Conservation (phyloP, 179 eudicot species). For the Gypsophila paniculata region DNA sequence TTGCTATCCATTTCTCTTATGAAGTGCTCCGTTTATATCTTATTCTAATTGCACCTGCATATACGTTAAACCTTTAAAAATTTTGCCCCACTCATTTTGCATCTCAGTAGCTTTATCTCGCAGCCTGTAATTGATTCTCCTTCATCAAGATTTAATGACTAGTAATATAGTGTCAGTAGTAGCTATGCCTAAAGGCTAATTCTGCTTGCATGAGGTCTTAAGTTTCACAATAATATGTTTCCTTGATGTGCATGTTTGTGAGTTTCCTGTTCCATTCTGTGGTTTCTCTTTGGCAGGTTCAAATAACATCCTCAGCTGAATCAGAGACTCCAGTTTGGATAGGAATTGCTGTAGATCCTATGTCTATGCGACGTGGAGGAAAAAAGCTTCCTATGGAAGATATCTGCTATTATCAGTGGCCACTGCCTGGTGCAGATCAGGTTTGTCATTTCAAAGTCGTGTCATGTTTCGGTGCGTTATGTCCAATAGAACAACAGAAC, state of each 20-base stretch:
- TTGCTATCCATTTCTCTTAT: neutral
- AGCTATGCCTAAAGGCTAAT: neutral
- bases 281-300: slow-evolving; percentile 51
- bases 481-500: neutral
- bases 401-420: slow-evolving; percentile 79
- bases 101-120: neutral
- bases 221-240: neutral
- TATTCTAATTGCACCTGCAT: slow-evolving; percentile 2
- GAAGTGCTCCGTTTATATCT: neutral
- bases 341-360: slow-evolving; percentile 88
- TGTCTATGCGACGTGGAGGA: slow-evolving; percentile 86
- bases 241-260: slow-evolving; percentile 6
- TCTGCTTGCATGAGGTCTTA: neutral
- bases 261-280: slow-evolving; percentile 2
- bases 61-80: neutral
- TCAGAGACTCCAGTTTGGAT: slow-evolving; percentile 64
- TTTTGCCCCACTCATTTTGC: too few relatives aligned
- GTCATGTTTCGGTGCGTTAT: neutral
- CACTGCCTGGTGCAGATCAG: slow-evolving; percentile 77
- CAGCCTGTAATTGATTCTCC: slow-evolving; percentile 4
- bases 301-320: slow-evolving; percentile 49
- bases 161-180: neutral
- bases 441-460: slow-evolving; percentile 29
- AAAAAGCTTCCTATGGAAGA: slow-evolving; percentile 96
- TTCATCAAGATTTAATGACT: neutral